phyloP scores from a whole-genome alignment of 2,329 filamentous ascomycete species.

The Hortaea werneckii region DNA sequence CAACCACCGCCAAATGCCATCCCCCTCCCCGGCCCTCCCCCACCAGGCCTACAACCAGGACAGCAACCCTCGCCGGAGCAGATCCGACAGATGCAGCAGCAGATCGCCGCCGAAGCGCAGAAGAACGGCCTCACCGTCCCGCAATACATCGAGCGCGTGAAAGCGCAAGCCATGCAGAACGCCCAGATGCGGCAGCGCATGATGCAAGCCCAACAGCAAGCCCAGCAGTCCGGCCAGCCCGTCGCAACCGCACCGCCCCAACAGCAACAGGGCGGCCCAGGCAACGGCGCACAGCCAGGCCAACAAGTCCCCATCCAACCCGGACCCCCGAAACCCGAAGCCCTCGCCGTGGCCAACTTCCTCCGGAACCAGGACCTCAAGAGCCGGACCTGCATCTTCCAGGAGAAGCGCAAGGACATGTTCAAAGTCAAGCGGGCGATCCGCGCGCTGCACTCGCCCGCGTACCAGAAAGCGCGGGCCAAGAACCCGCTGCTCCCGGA shows the following conservation, averaged over 20 bases:
- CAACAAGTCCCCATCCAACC: conserved; percentile 60
- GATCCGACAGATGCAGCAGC: conserved; percentile 71
- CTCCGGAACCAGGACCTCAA: conserved; percentile 77
- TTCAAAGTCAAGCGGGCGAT: conserved; percentile 97
- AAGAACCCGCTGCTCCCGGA: conserved; percentile 85
- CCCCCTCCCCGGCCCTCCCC: conserved; percentile 1
- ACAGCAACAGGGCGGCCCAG: conserved; percentile 30
- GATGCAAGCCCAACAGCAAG: conserved; percentile 24
- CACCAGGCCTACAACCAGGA: conserved; percentile 23
- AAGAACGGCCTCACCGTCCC: conserved; percentile 77
- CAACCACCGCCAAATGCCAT: conserved; percentile 1
- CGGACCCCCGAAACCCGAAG: conserved; percentile 78
- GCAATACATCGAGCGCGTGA: conserved; percentile 58
- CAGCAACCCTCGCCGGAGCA: conserved; percentile 68
- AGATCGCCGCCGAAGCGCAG: conserved; percentile 71
- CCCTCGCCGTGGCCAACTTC: conserved; percentile 81
- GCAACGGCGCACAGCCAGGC: conserved; percentile 32
- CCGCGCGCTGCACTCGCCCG: conserved; percentile 76
- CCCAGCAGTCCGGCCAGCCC: conserved; percentile 9
- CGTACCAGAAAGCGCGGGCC: conserved; percentile 76
- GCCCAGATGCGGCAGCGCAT: conserved; percentile 38
- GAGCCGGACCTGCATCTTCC: conserved; percentile 79
- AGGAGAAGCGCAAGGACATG: conserved; percentile 96
- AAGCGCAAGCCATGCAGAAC: conserved; percentile 45
- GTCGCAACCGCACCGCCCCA: neutral